Base-by-base conservation (phyloP, 345 rosid genomes). In the Excoecaria agallocha region DNA sequence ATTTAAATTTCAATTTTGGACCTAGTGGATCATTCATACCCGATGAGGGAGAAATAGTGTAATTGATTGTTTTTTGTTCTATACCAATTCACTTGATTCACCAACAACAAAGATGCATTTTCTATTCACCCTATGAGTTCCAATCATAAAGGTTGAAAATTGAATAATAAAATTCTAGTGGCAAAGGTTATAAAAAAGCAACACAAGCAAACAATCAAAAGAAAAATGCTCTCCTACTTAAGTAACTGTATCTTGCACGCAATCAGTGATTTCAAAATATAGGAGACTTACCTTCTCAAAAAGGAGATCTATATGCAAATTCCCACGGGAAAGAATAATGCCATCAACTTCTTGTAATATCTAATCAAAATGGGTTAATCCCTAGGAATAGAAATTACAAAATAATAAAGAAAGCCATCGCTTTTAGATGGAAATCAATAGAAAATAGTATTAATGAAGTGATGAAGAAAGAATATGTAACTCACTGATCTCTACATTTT, bases 291-390 rank as follows among this genome's bases (percentile, higher is more conserved):
- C 98, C 98, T 93, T 95, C 84, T 95, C 99, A 12, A 98, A 94
- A 38, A 98, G 99, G 70, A 95, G 91, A 89, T 93, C 99, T 41
- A 95, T 89, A 38, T 98, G 97, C 91, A 93, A 84, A 85, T 93
- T 95, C 15, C 99, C 99, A 81, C 98, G 94, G 43, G 99, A 95
- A 81, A 95, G 98, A 65, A 95, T 95, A 75, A 95, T 95, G 11
- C 99, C 99, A 83, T 93, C 98, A 68, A 98, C 98, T 88, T 87
- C 99, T 90, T 88, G 92, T 74, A 95, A 90, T 82, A 95, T 95
- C 86, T 95, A 98, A 80, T 95, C 99, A 76, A 95, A 95, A 83
- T 95, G 98, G 70, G 89, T 89, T 73, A 93, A 82, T 61, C 99
- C 99, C 99, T 95, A 68, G 35, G 70, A 49, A 45, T 60, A 68